These are phyloP conservation scores for Pyricularia pennisetigena DNA, from an alignment of 2,329 filamentous ascomycete species.

Conservation along the genomic window DNA sequence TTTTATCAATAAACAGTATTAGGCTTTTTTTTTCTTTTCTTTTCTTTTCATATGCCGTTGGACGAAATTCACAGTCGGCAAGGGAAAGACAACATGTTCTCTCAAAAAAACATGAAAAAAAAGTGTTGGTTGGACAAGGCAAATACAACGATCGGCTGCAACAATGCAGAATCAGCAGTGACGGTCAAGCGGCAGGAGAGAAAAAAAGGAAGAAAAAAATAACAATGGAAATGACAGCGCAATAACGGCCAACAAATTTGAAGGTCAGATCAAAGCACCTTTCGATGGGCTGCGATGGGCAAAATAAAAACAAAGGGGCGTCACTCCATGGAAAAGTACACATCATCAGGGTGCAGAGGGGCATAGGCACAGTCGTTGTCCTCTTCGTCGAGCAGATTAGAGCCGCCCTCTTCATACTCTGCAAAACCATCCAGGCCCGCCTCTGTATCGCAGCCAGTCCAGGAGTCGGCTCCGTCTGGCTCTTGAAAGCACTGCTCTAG, in stretches of 20 bases:
- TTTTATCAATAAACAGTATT: background rate
- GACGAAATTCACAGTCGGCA: background rate
- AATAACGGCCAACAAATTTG: background rate
- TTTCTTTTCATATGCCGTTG: background rate
- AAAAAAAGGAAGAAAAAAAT: background rate
- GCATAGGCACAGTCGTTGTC: background rate
- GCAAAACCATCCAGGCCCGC: background rate
- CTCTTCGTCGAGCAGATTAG: background rate
- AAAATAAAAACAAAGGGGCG: background rate
- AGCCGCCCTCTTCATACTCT: background rate
- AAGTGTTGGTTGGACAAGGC: background rate
- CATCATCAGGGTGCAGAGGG: background rate
- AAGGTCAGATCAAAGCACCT: background rate
- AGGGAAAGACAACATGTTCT: background rate
- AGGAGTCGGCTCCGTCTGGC: background rate
- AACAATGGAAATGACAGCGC: background rate
- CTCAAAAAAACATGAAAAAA: background rate
- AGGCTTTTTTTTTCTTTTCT: background rate
- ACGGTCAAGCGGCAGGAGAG: background rate
- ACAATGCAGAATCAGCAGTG: background rate
- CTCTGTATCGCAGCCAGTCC: background rate
- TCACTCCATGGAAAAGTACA: background rate
- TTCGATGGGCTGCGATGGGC: background rate
- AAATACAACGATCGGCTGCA: background rate
- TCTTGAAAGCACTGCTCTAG: constrained; percentile 3